A percentile compares a stretch with the other conserved stretches of the same genome.
Conservation (phyloP, 225 moss, liverwort and hornwort species). For the Physcomitrium patens region DNA sequence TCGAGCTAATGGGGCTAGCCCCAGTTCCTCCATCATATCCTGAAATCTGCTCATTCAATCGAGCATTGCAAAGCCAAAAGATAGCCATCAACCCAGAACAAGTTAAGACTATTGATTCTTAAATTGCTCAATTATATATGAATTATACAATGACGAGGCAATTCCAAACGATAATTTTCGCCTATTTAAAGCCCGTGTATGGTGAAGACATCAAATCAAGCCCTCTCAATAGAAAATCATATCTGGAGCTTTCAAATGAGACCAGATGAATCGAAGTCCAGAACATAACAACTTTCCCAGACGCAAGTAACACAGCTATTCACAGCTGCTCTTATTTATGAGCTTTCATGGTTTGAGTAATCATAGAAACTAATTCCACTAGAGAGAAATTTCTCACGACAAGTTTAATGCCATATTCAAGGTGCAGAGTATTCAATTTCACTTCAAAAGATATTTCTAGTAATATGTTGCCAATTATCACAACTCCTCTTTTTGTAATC, state of each 20-base stretch:
- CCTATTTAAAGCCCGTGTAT: not conserved
- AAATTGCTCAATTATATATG: not conserved
- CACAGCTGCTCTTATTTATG: not conserved
- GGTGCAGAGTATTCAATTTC: too few species aligned
- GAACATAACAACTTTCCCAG: not conserved
- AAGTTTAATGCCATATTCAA: too few species aligned
- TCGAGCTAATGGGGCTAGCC: conserved; percentile 92
- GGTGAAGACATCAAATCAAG: too few species aligned
- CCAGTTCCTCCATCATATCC: conserved; percentile 94
- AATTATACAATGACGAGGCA: not conserved
- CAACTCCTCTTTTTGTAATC: not conserved
- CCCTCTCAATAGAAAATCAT: not conserved
- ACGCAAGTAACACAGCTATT: not conserved
- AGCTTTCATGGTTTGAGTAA: too few species aligned
- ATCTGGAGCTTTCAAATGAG: not conserved
- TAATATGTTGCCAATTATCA: too few species aligned
- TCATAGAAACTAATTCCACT: too few species aligned
- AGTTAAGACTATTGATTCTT: conserved; percentile 19
- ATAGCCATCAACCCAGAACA: conserved; percentile 12
- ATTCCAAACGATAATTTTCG: not conserved
- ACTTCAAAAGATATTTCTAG: too few species aligned
- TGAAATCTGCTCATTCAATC: conserved; percentile 65
- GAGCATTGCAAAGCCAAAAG: conserved; percentile 17
- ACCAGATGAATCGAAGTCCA: conserved; percentile 18
- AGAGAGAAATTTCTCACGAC: too few species aligned